Percentiles rank a stretch among this genome's conserved stretches.
These are phyloP conservation scores for Fragilariopsis cylindrus DNA, from an alignment of 108 stramenopile species.

Conservation along the genomic window DNA sequence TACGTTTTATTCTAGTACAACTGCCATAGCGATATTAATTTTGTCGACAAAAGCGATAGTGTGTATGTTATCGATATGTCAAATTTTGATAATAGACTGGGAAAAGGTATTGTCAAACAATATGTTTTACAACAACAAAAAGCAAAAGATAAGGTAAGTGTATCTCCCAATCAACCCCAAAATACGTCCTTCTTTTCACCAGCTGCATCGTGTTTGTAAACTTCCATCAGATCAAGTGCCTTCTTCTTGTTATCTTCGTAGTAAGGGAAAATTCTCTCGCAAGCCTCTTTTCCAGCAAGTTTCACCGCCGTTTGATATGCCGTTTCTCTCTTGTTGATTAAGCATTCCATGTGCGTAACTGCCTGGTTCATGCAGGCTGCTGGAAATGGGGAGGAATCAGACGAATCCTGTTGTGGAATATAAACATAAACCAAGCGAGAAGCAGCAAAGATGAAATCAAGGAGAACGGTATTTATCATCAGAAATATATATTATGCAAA, in stretches of 20 bases:
- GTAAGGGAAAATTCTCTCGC: conserved; percentile 34
- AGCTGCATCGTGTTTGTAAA: conserved; percentile 37
- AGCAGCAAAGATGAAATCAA: neutral
- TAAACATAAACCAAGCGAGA: neutral
- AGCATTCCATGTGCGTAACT: conserved; percentile 37
- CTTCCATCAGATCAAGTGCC: conserved; percentile 34
- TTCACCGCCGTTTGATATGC: conserved; percentile 29
- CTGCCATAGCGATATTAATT: no score
- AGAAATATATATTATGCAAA: neutral
- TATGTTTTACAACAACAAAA: no score
- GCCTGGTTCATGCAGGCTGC: conserved; percentile 30
- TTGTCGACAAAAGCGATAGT: no score
- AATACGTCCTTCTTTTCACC: conserved; percentile 34
- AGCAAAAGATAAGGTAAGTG: no score
- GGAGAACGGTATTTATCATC: neutral
- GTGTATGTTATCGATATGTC: no score
- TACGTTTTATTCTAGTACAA: no score
- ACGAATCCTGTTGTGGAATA: neutral
- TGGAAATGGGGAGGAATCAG: conserved; percentile 17
- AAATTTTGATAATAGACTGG: no score
- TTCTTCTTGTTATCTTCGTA: conserved; percentile 47
- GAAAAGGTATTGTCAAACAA: no score
- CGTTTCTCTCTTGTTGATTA: conserved; percentile 31
- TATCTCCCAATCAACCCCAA: conserved; percentile 24
- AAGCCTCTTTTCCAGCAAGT: conserved; percentile 33